Evolutionary conservation across 176 grass and related monocot species (phyloP), one percentile per base, ranked within the genome.

Genomic region (Elymus sibiricus): DNA sequence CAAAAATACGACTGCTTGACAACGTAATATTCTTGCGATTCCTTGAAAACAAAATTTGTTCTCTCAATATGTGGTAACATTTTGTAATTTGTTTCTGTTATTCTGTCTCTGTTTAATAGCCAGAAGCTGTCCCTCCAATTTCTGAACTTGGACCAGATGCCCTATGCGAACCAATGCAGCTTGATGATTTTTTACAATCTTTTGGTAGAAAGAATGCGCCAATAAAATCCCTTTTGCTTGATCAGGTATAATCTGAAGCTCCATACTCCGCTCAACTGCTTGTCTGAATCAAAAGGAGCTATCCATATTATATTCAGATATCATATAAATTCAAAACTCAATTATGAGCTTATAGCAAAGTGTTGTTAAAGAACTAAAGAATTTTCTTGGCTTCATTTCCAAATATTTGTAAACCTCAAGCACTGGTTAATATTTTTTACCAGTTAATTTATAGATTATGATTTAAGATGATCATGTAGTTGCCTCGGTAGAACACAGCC

Each of bases 91-190:
- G 47, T 22, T 56, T 56, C 9, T 4, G 64, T 37, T 51, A 84
- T 14, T 37, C 27, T 70, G 32, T 64, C 22, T 71, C 22, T 64
- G 62, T 83, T 66, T 60, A 81, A 87, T 79, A 93, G 91, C 91
- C 94, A 64, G 91, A 96, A 87, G 43, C 82, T 73, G 82, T 84
- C 9, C 86, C 87, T 78, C 91, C 94, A 61, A 91, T 90, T 81
- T 93, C 94, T 81, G 94, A 92, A 37, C 89, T 96, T 84, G 94
- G 94, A 24, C 91, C 89, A 68, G 89, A 96, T 96, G 94, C 89
- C 39, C 56, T 96, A 28, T 86, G 63, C 63, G 89, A 96, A 46
- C 89, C 69, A 25, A 88, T 96, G 74, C 69, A 83, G 51, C 65
- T 89, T 80, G 69, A 91, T 64, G 78, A 85, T 26, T 93, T 91